Evolutionary conservation across 345 rosid genomes (phyloP).

Genomic region (Toxicodendron radicans): DNA sequence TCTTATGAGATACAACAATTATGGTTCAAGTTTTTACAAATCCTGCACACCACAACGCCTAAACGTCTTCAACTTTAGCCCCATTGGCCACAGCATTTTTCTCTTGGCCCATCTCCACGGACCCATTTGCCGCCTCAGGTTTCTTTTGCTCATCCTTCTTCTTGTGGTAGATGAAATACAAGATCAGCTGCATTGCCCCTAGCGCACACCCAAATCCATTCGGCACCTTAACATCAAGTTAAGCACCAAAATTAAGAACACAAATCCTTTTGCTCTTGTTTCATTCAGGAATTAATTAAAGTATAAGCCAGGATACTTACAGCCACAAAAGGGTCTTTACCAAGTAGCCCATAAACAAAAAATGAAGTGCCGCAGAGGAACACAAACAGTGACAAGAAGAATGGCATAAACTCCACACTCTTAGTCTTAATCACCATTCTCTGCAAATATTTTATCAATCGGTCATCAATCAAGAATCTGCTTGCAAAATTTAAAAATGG

Average conservation of each 20-base stretch:
- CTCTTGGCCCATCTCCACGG: slow-evolving; percentile 39
- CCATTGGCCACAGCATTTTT: slow-evolving; percentile 33
- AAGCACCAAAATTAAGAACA: not conserved
- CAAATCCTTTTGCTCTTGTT: not conserved
- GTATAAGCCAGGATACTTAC: slow-evolving; percentile 39
- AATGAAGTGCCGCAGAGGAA: slow-evolving; percentile 97
- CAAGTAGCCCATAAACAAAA: slow-evolving; percentile 87
- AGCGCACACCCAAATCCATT: slow-evolving; percentile 88
- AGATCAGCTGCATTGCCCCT: slow-evolving; percentile 70
- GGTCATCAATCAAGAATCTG: not conserved
- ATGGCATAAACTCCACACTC: slow-evolving; percentile 98
- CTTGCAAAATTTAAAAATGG: not conserved
- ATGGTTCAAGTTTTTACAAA: not conserved
- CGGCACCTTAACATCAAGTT: slow-evolving; percentile 50
- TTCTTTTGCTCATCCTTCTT: slow-evolving; percentile 42
- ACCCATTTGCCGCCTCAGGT: slow-evolving; percentile 15
- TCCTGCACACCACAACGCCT: not conserved
- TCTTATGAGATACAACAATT: not conserved
- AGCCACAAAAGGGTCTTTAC: slow-evolving; percentile 78
- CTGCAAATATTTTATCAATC: slow-evolving; percentile 34
- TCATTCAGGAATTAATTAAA: not conserved
- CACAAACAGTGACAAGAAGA: slow-evolving; percentile 84
- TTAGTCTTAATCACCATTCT: slow-evolving; percentile 85
- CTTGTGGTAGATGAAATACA: slow-evolving; percentile 73
- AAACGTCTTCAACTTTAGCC: slow-evolving; percentile 38